Percentiles rank a stretch among this genome's conserved stretches.
phyloP scores from a whole-genome alignment of 2,329 filamentous ascomycete species.

The Xylaria sp. region DNA sequence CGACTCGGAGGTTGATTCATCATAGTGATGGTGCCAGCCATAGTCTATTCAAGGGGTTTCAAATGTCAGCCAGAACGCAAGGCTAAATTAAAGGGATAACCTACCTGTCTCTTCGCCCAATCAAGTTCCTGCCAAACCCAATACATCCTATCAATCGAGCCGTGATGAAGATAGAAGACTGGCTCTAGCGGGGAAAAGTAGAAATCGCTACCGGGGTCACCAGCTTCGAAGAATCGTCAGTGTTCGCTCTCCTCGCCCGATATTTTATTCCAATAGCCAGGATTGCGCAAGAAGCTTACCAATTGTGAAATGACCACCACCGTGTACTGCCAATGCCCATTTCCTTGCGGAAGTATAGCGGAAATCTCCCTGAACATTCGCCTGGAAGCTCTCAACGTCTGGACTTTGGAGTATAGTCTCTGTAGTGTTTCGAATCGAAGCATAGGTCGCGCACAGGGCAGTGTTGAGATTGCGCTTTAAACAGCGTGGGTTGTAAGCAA shows the following conservation, averaged over 20 bases:
- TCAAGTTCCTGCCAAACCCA: conserved; percentile 63
- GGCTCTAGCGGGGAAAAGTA: conserved; percentile 59
- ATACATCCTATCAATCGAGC: conserved; percentile 59
- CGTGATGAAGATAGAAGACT: conserved; percentile 60
- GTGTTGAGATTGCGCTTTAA: conserved; percentile 56
- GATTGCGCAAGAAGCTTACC: conserved; percentile 39
- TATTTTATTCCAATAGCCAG: no score
- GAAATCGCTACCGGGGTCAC: conserved; percentile 60
- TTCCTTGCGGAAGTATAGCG: conserved; percentile 45
- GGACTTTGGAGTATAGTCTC: conserved; percentile 52
- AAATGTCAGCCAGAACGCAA: conserved; percentile 31
- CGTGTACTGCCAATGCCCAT: conserved; percentile 49
- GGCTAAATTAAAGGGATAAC: conserved; percentile 1
- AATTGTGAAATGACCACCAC: conserved; percentile 53
- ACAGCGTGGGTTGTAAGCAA: conserved; percentile 56
- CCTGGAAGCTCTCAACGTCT: conserved; percentile 55
- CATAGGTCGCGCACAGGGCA: conserved; percentile 47
- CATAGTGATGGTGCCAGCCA: conserved; percentile 57
- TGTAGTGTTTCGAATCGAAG: conserved; percentile 51
- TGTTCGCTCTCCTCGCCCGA: not conserved
- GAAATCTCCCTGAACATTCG: conserved; percentile 55
- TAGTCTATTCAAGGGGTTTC: conserved; percentile 41
- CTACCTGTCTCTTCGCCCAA: conserved; percentile 52
- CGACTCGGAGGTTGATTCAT: conserved; percentile 55
- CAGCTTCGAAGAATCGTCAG: conserved; percentile 46